phyloP scores from a whole-genome alignment of 768 basidiomycete genomes.

The Punctularia strigosozonata region DNA sequence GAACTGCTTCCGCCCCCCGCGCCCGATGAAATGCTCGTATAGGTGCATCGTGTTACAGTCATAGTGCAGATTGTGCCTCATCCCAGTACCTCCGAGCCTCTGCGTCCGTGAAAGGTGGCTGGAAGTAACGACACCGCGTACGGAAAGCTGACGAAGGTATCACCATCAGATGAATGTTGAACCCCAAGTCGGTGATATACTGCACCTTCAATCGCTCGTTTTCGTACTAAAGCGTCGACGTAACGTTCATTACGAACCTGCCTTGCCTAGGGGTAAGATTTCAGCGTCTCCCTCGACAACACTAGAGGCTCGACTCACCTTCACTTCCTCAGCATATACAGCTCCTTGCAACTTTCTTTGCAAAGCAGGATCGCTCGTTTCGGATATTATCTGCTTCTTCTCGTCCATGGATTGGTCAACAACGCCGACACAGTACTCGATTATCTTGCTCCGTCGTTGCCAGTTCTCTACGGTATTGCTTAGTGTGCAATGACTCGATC shows the following conservation, averaged over 20 bases:
- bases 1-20: too few species aligned
- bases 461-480: constrained; percentile 30
- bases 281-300: constrained; percentile 1
- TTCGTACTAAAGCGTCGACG: constrained; percentile 62
- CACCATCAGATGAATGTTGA: constrained; percentile 1
- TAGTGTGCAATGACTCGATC: constrained; percentile 9
- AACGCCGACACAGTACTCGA: constrained; percentile 64
- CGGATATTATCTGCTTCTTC: constrained; percentile 34
- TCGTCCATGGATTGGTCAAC: constrained; percentile 53
- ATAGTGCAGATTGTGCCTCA: constrained; percentile 15
- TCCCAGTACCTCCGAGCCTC: constrained; percentile 52
- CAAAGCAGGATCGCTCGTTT: constrained; percentile 29
- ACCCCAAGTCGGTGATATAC: constrained; percentile 5
- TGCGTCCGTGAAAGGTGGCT: constrained; percentile 46
- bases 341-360: constrained; percentile 42
- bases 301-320: constrained; percentile 31
- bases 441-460: constrained; percentile 61
- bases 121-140: constrained; percentile 70
- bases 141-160: constrained; percentile 45
- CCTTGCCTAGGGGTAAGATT: constrained; percentile 34
- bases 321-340: constrained; percentile 57
- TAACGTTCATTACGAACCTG: constrained; percentile 67
- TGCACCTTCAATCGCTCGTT: constrained; percentile 61
- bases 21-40: too few species aligned
- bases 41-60: too few species aligned